Evolutionary conservation across 495 filamentous ascomycete species (phyloP), one percentile per base, ranked within the genome.

Genomic region (Tuber melanosporum): DNA sequence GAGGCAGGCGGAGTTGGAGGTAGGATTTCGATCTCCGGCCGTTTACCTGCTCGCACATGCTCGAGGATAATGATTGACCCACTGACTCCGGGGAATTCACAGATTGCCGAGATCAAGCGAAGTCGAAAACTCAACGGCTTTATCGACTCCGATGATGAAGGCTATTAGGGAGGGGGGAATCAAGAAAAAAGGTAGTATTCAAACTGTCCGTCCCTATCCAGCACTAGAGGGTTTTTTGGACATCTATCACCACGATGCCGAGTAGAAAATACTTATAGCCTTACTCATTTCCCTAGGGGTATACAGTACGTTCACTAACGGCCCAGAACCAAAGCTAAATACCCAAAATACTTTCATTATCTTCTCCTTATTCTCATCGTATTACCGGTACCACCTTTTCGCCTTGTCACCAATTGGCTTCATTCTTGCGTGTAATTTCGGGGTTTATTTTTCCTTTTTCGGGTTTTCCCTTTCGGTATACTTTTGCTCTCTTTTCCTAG

Each of bases 71-170:
- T 10, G 22, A 17, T 73, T 17, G 44, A 72, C 71, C 19, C 15
- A 45, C 71, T 32, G 71, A 72, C 44, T 72, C 22, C n/a, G 10
- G 52, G 44, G 22, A 47, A 66, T 73, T 17, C 36, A 76, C 42
- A 83, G 81, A 79, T 82, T 39, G 74, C 80, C n/a, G 82, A 83
- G 72, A 83, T 81, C 12, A 83, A 83, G 49, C 78, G 82, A 36
- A 83, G 79, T 41, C 71, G 82, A 44, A 83, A 83, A 57, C 76
- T 83, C n/a, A 83, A 83, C 44, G 82, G 82, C 43, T 83, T 79
- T 62, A 75, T 80, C 44, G 82, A 83, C 70, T 77, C 79, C 9
- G 82, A 82, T 44, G 82, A 83, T 32, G 82, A 83, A 41, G 79
- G 81, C 45, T 83, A 79, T 62, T 82, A 39, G 82, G 72, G 26